phyloP scores from a whole-genome alignment of 106 monocot genomes.

The Allium fistulosum region DNA sequence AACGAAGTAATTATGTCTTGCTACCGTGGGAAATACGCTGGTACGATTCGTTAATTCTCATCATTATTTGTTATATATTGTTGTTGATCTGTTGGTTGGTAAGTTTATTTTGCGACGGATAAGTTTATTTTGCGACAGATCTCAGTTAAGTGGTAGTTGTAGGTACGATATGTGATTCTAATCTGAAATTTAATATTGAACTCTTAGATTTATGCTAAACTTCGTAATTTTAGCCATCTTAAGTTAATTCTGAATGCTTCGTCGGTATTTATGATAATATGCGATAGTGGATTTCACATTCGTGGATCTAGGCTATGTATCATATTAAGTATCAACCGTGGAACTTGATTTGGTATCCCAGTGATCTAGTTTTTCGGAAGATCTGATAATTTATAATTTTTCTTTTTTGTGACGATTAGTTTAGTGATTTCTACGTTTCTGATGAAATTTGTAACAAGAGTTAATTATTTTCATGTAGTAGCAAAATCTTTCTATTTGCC shows the following conservation, averaged over 20 bases:
- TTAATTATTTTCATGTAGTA: too few relatives aligned
- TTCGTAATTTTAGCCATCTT: not conserved
- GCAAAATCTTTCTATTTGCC: too few relatives aligned
- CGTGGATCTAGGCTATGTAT: too few relatives aligned
- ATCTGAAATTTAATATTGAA: not conserved
- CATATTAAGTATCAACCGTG: too few relatives aligned
- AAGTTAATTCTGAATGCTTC: not conserved
- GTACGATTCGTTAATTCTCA: not conserved
- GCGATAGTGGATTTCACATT: too few relatives aligned
- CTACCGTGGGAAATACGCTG: slow-evolving; percentile 9
- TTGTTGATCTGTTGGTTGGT: not conserved
- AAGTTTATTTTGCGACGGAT: not conserved
- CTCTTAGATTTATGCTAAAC: not conserved
- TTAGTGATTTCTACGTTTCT: too few relatives aligned
- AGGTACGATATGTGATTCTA: not conserved
- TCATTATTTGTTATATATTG: not conserved
- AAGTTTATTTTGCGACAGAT: not conserved
- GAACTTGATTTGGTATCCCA: too few relatives aligned
- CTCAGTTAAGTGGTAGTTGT: not conserved
- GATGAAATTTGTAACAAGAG: too few relatives aligned
- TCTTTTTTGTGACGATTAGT: too few relatives aligned
- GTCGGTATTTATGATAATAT: not conserved
- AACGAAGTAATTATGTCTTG: not conserved
- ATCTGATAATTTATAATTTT: too few relatives aligned
- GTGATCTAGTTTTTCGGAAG: too few relatives aligned